Conservation (phyloP, 768 basidiomycete genomes). For the Leccinum fibrillosum region DNA sequence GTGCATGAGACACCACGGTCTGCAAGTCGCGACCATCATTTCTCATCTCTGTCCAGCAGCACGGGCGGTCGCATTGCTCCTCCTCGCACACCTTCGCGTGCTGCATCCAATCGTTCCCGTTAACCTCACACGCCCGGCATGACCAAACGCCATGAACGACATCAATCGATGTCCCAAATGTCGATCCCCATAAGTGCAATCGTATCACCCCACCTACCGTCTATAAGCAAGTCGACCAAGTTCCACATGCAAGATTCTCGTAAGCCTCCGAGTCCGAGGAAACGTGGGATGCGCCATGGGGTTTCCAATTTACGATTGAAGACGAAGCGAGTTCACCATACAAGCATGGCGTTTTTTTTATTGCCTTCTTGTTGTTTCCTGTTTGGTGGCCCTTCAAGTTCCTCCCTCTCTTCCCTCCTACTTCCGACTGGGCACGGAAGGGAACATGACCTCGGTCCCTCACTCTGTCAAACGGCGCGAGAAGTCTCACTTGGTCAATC, state of each 20-base stretch:
- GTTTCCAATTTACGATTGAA: slow-evolving; percentile 51
- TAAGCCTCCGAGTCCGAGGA: slow-evolving; percentile 56
- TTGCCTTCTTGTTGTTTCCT: slow-evolving; percentile 61
- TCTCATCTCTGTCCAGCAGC: slow-evolving; percentile 35
- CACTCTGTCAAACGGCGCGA: slow-evolving; percentile 37
- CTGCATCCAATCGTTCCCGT: slow-evolving; percentile 34
- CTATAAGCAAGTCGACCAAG: slow-evolving; percentile 51
- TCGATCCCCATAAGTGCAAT: slow-evolving; percentile 81
- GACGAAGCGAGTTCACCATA: slow-evolving; percentile 50
- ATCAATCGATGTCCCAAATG: slow-evolving; percentile 59
- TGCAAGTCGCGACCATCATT: slow-evolving; percentile 12
- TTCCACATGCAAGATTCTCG: slow-evolving; percentile 84
- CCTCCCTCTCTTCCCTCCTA: no score
- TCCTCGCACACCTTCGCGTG: slow-evolving; percentile 36
- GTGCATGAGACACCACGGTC: slow-evolving; percentile 26
- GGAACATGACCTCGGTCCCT: slow-evolving; percentile 57
- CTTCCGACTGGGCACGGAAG: slow-evolving; percentile 27
- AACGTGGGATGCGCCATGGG: slow-evolving; percentile 60
- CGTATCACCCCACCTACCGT: slow-evolving; percentile 76
- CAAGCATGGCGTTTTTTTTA: slow-evolving; percentile 77
- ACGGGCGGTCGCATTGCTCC: slow-evolving; percentile 26
- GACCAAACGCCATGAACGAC: slow-evolving; percentile 32
- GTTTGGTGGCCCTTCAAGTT: slow-evolving; percentile 54
- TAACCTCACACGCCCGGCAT: slow-evolving; percentile 25
- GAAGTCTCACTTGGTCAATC: slow-evolving; percentile 57